These are phyloP conservation scores for Eucalyptus victrix DNA, from an alignment of 345 rosid genomes.

Conservation along the genomic window DNA sequence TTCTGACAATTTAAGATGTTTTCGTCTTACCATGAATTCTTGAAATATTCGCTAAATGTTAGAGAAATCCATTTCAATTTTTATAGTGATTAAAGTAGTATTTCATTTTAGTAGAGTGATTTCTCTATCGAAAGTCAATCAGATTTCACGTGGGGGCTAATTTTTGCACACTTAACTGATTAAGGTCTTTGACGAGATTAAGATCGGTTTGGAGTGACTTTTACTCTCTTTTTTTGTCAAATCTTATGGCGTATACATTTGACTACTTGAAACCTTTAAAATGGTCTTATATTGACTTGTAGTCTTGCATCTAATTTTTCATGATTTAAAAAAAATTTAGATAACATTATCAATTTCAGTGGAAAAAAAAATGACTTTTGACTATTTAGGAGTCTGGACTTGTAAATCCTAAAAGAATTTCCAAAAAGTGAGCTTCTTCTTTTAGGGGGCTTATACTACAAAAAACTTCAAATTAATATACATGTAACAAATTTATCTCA, in stretches of 20 bases:
- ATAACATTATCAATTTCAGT: too few relatives aligned
- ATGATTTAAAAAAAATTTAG: too few relatives aligned
- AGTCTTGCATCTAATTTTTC: background rate
- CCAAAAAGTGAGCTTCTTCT: background rate
- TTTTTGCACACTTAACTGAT: background rate
- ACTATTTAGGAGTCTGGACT: background rate
- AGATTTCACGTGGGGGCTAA: background rate
- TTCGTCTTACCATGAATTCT: too few relatives aligned
- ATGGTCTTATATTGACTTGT: background rate
- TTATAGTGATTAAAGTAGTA: background rate
- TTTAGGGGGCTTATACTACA: background rate
- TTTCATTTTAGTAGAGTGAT: background rate
- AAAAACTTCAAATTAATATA: too few relatives aligned
- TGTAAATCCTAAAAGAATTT: background rate
- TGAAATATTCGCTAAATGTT: background rate
- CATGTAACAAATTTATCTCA: rapidly evolving
- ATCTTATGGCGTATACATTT: background rate
- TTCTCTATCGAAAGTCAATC: background rate
- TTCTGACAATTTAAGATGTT: too few relatives aligned
- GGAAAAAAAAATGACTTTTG: background rate
- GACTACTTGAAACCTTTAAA: background rate
- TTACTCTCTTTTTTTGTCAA: background rate
- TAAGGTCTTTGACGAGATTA: too few relatives aligned
- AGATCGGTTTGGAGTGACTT: too few relatives aligned
- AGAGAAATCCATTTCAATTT: too few relatives aligned